Conservation (phyloP, 768 basidiomycete genomes). For the Tulasnella sp. region DNA sequence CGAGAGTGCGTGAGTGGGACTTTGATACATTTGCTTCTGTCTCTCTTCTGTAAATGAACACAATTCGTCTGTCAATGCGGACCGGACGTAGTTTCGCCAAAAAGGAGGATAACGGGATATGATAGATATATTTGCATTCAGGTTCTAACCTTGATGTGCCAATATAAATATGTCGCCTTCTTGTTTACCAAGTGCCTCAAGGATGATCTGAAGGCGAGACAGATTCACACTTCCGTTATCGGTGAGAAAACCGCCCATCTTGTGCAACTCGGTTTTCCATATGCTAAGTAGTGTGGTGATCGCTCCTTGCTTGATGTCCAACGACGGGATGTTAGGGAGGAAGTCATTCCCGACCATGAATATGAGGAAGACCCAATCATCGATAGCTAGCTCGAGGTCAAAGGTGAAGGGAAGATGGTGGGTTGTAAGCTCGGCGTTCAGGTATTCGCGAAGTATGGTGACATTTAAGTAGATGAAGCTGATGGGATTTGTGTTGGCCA, state of each 20-base stretch:
- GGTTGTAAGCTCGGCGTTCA: constrained; percentile 79
- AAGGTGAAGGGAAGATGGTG: constrained; percentile 70
- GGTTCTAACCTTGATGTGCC: constrained; percentile 75
- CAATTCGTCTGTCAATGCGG: too few relatives aligned
- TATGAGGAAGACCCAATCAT: constrained; percentile 99
- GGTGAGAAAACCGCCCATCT: constrained; percentile 96
- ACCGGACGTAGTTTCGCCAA: neutral
- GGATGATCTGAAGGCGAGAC: constrained; percentile 79
- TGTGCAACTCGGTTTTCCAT: constrained; percentile 84
- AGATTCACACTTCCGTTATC: constrained; percentile 85
- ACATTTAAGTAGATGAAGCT: constrained; percentile 99
- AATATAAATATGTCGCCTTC: constrained; percentile 94
- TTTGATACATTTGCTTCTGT: too few relatives aligned
- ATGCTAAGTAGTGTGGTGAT: constrained; percentile 95
- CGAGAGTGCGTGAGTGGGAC: too few relatives aligned
- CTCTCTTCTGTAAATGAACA: too few relatives aligned
- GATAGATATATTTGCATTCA: constrained; percentile 5
- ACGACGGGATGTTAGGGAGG: constrained; percentile 91
- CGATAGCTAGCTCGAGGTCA: constrained; percentile 91
- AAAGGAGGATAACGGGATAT: neutral
- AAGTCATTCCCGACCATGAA: constrained; percentile 99
- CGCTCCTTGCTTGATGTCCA: constrained; percentile 98
- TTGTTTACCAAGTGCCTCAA: constrained; percentile 81
- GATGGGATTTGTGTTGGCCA: constrained; percentile 36
- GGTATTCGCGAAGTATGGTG: constrained; percentile 88